Percentiles rank a stretch among this genome's conserved stretches.
Conservation (phyloP, 1,284 basidiomycete species). For the Clitocybe nebularis region DNA sequence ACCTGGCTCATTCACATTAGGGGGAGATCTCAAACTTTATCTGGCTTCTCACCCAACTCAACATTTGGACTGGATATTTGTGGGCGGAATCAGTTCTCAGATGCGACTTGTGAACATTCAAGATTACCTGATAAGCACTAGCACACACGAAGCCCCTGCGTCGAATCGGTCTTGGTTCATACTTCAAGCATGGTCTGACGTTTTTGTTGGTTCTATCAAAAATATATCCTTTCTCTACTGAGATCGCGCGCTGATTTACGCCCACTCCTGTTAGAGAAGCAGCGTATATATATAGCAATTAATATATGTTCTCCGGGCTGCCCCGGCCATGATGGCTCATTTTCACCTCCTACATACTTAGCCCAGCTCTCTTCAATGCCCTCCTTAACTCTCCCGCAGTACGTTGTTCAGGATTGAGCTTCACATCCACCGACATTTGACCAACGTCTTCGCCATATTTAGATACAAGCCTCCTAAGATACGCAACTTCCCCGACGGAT, state of each 20-base stretch:
- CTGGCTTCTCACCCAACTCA: slow-evolving; percentile 26
- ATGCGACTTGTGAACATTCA: no score
- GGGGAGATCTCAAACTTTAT: slow-evolving; percentile 33
- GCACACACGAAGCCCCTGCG: neutral
- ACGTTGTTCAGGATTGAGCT: slow-evolving; percentile 81
- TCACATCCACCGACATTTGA: slow-evolving; percentile 78
- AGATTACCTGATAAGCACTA: neutral
- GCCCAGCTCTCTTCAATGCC: slow-evolving; percentile 52
- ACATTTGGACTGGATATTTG: no score
- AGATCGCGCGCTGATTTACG: no score
- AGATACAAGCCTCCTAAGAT: slow-evolving; percentile 64
- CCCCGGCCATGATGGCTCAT: slow-evolving; percentile 14
- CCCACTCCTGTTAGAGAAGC: no score
- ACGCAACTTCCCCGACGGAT: slow-evolving; percentile 67
- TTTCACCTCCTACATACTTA: slow-evolving; percentile 13
- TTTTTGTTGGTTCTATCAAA: no score
- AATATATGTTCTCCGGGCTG: no score
- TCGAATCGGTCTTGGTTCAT: no score
- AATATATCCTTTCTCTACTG: no score
- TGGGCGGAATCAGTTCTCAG: no score
- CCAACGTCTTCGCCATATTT: slow-evolving; percentile 75
- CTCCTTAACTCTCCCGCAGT: slow-evolving; percentile 79
- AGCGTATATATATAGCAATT: no score
- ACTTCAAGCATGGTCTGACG: no score
- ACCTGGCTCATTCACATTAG: slow-evolving; percentile 8